Conservation (phyloP, 2,329 filamentous ascomycete genomes). For the Xylariaceae sp. region DNA sequence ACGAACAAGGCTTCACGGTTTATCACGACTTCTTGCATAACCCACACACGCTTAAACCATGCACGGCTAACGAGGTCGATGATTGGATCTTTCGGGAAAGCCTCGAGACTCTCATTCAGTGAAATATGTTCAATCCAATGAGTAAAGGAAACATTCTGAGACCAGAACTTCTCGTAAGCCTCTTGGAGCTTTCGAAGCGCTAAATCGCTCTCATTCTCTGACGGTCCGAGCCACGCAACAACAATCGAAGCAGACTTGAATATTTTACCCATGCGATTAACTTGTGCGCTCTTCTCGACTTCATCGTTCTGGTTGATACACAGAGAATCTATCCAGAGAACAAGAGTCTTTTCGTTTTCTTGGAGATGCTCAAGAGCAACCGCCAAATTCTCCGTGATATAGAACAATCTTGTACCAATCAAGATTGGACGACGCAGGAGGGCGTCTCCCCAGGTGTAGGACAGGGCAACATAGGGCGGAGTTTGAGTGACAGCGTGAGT, state of each 20-base stretch:
- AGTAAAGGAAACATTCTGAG: no score
- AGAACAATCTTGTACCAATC: no score
- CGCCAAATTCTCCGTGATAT: neutral
- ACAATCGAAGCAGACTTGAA: neutral
- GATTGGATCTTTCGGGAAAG: no score
- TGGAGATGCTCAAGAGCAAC: neutral
- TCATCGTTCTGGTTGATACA: neutral
- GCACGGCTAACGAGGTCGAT: no score
- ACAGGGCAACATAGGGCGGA: conserved; percentile 4
- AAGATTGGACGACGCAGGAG: neutral
- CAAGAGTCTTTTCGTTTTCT: neutral
- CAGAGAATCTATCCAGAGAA: no score
- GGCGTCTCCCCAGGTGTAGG: neutral
- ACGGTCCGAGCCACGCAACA: neutral
- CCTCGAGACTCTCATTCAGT: no score
- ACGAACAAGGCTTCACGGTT: no score
- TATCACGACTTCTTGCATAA: neutral
- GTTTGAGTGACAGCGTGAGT: neutral
- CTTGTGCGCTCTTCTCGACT: neutral
- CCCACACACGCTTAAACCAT: neutral
- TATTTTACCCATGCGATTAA: neutral
- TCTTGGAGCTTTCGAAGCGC: no score
- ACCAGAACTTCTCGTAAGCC: no score
- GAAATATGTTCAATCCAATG: no score
- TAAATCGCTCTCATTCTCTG: no score